Percentiles rank a stretch among this genome's conserved stretches.
These are phyloP conservation scores for Aspergillus conjunctus DNA, from an alignment of 495 filamentous ascomycete species.

Conservation along the genomic window DNA sequence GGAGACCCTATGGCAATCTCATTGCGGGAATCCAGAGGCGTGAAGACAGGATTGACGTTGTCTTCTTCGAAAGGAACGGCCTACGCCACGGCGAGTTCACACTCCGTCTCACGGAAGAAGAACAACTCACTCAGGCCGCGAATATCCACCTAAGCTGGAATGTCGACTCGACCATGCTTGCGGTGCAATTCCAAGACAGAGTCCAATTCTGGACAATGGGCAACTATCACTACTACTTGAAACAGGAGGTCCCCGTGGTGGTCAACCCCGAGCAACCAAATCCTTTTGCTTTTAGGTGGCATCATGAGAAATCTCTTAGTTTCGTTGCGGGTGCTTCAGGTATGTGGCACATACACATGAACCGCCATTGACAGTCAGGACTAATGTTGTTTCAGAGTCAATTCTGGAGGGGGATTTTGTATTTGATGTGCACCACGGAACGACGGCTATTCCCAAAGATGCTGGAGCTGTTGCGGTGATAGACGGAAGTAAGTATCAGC, in stretches of 20 bases:
- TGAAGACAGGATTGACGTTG: constrained; percentile 70
- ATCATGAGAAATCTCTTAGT: constrained; percentile 77
- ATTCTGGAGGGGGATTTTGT: constrained; percentile 69
- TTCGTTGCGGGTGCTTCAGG: constrained; percentile 55
- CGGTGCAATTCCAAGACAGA: constrained; percentile 71
- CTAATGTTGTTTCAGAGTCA: constrained; percentile 29
- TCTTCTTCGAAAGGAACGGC: constrained; percentile 97
- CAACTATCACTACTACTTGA: constrained; percentile 98
- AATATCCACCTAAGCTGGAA: constrained; percentile 81
- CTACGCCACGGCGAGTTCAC: constrained; percentile 90
- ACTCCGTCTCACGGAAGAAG: constrained; percentile 63
- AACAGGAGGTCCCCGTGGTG: constrained; percentile 73
- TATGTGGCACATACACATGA: constrained; percentile 23
- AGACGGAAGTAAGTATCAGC: constrained; percentile 65
- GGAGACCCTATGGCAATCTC: constrained; percentile 87
- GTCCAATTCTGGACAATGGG: constrained; percentile 95
- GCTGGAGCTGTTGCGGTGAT: constrained; percentile 83
- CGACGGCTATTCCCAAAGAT: constrained; percentile 72
- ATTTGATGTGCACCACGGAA: constrained; percentile 66
- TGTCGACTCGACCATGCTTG: constrained; percentile 84
- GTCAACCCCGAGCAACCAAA: constrained; percentile 26
- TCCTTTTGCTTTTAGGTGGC: constrained; percentile 64
- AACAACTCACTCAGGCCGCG: constrained; percentile 55
- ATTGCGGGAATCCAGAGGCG: constrained; percentile 80
- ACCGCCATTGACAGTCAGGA: background rate